phyloP scores from a whole-genome alignment of 2,329 filamentous ascomycete species.

The Pleurostoma richardsiae region DNA sequence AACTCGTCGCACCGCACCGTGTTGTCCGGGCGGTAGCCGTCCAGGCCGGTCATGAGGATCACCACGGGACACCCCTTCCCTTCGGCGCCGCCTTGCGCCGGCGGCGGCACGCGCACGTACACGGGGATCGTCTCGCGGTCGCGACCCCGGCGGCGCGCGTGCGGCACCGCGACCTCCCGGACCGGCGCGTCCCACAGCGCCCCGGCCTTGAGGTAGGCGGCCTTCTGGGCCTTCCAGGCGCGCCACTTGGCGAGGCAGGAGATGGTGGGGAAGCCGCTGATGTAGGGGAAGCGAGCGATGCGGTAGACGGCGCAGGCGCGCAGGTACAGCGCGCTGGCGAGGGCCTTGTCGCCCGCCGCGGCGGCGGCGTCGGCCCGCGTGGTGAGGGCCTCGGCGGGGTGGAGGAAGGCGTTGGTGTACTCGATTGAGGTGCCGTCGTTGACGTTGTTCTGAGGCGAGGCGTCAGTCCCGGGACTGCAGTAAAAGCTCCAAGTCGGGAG shows the following conservation, averaged over 20 bases:
- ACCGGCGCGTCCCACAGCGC: constrained; percentile 52
- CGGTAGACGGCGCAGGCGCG: constrained; percentile 68
- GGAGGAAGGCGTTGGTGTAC: constrained; percentile 61
- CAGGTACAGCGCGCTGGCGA: constrained; percentile 54
- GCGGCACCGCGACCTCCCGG: constrained; percentile 56
- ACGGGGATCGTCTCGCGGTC: constrained; percentile 44
- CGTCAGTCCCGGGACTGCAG: constrained; percentile 1
- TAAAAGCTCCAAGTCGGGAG: too few relatives aligned
- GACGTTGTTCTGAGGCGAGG: constrained; percentile 38
- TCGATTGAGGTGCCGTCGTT: constrained; percentile 61
- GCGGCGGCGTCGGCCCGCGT: constrained; percentile 45
- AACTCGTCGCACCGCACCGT: constrained; percentile 58
- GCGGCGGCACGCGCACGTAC: constrained; percentile 61
- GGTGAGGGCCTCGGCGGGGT: constrained; percentile 53
- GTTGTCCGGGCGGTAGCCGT: constrained; percentile 60
- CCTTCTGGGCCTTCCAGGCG: constrained; percentile 63
- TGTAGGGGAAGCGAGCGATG: constrained; percentile 65
- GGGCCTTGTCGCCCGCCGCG: constrained; percentile 38
- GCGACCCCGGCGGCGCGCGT: constrained; percentile 27
- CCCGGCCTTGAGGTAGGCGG: constrained; percentile 54
- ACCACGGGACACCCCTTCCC: constrained; percentile 35
- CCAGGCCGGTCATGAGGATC: constrained; percentile 55
- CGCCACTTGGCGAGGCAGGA: constrained; percentile 41
- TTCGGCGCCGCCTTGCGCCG: constrained; percentile 24
- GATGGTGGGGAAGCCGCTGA: constrained; percentile 24